Evolutionary conservation across 176 grass and related monocot species (phyloP).

Genomic region (Ensete ventricosum): DNA sequence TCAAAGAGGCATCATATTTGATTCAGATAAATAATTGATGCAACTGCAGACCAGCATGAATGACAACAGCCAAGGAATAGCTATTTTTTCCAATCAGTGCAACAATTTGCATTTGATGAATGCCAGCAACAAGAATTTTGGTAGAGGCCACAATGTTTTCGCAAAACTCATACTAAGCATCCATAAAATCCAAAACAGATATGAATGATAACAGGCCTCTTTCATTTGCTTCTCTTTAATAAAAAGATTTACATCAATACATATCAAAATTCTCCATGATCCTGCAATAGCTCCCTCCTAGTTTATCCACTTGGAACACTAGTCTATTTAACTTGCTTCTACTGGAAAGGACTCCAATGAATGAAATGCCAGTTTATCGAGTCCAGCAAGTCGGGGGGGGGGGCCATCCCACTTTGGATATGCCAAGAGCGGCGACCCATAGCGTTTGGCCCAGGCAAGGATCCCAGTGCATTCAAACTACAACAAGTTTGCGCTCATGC

Average conservation of each 20-base stretch:
- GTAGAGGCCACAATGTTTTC: too few relatives aligned
- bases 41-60: too few relatives aligned
- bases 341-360: neutral
- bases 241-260: conserved; percentile 10
- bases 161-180: neutral
- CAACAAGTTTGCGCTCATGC: neutral
- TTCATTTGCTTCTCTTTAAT: conserved; percentile 1
- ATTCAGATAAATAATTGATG: too few relatives aligned
- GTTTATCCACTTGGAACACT: neutral
- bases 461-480: neutral
- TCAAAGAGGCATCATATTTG: too few relatives aligned
- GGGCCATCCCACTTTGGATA: neutral
- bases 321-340: neutral
- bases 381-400: neutral
- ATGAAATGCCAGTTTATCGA: neutral
- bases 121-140: too few relatives aligned
- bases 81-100: too few relatives aligned
- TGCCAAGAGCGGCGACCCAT: neutral
- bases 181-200: neutral
- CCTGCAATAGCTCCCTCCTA: neutral
- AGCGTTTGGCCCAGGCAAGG: neutral
- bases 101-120: too few relatives aligned
- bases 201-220: conserved; percentile 3
- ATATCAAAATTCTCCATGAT: neutral
- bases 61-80: too few relatives aligned